Evolutionary conservation across 257 asterid species (phyloP), one percentile per base, ranked within the genome.

Genomic region (Cruciata laevipes): DNA sequence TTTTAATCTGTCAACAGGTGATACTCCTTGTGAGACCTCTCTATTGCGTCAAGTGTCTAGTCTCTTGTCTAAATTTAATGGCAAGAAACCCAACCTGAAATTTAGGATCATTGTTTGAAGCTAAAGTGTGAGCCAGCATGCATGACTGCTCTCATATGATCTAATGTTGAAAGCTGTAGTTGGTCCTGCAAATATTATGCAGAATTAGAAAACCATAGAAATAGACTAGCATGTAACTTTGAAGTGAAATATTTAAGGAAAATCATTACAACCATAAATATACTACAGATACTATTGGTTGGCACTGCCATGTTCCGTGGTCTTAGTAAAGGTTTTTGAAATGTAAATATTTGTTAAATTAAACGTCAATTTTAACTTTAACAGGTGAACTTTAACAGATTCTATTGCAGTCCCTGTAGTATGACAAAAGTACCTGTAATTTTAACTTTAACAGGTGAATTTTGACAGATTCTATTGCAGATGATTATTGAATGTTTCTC

Each of bases 81-180:
- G 61, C 65, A 66, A 65, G 64, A 65, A 38, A 78, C 16, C 37
- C 63, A 71, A 94, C 98, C 97, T 94, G 99, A 82, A 94, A 94
- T 81, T 94, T 94, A 55, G 99, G 97, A 69, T 94, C 96, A 65
- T 78, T 85, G 76, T 88, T 90, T 76, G 89, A 97, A 82, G 98
- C 96, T 77, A 90, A 77, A 2, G 99, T 88, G 67, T 90, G 88
- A 25, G 99, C 99, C 61, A 94, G 83, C 90, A 85, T 83, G 61
- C 96, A 96, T 74, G 93, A 78, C 80, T 90, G 96, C 84, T 94
- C 95, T 77, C 84, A 84, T 84, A 74, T 83, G 95, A 84, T 82
- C 87, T 63, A 90, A 18, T 67, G 88, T 69, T 58, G 84, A 89
- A 75, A 90, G 83, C 69, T 88, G 99, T 61, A 85, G 72, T 67